phyloP scores from a whole-genome alignment of 75 land plant genomes.

The Cryptomeria japonica region DNA sequence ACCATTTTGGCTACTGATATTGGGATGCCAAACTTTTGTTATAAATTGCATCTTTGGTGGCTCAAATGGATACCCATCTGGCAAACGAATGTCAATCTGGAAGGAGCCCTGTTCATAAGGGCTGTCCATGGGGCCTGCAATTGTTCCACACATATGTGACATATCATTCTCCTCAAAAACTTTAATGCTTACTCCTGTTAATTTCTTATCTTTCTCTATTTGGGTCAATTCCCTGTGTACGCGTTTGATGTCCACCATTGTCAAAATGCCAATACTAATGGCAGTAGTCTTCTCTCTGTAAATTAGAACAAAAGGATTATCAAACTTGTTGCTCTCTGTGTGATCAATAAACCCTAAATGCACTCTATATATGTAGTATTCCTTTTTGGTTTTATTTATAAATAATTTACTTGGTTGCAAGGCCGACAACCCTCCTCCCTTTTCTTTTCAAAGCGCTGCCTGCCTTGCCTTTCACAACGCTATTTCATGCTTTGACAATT shows the following conservation, averaged over 20 bases:
- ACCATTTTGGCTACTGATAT: conserved; percentile 98
- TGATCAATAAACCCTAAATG: too few species aligned
- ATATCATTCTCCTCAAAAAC: background rate
- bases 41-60: background rate
- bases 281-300: too few species aligned
- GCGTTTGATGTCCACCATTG: background rate
- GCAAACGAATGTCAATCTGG: conserved; percentile 7
- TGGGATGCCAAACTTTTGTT: conserved; percentile 69
- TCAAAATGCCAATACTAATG: background rate
- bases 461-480: too few species aligned
- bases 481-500: too few species aligned
- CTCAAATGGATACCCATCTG: background rate
- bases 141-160: conserved; percentile 7
- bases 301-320: too few species aligned
- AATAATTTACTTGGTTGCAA: too few species aligned
- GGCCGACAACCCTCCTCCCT: too few species aligned
- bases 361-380: too few species aligned
- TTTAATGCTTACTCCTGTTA: conserved; percentile 11
- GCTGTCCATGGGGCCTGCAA: conserved; percentile 15
- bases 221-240: conserved; percentile 15
- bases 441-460: too few species aligned
- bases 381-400: too few species aligned
- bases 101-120: conserved; percentile 14
- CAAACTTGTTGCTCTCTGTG: too few species aligned
- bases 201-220: conserved; percentile 8